Percentiles rank a stretch among this genome's conserved stretches.
Evolutionary conservation across 164 flowering plant genomes (phyloP).

Genomic region (Chloranthus sessilifolius): DNA sequence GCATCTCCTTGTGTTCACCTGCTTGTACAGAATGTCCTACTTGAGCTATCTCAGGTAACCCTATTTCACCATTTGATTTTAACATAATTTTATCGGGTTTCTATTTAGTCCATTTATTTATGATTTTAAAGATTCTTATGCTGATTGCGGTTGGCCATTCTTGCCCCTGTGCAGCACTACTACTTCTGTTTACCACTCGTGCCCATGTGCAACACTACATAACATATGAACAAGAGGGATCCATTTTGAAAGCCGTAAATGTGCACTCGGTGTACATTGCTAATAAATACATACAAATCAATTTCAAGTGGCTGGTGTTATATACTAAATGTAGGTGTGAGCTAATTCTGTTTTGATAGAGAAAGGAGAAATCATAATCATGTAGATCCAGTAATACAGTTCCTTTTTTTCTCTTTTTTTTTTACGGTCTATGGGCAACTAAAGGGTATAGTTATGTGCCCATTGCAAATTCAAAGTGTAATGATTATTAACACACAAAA

Average conservation of each 20-base stretch:
- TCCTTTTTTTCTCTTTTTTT: too few species aligned
- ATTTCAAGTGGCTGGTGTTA: too few species aligned
- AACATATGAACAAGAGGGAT: slow-evolving; percentile 12
- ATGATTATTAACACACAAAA: too few species aligned
- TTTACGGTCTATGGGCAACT: too few species aligned
- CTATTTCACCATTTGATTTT: background rate
- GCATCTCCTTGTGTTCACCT: slow-evolving; percentile 86
- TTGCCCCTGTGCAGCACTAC: background rate
- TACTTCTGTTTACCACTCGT: background rate
- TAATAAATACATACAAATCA: too few species aligned
- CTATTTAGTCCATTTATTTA: background rate
- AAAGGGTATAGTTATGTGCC: too few species aligned
- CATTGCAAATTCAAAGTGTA: too few species aligned
- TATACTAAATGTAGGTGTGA: too few species aligned
- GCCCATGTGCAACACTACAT: slow-evolving; percentile 9
- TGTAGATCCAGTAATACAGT: too few species aligned
- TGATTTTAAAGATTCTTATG: background rate
- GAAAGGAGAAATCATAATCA: too few species aligned
- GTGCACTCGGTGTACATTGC: too few species aligned
- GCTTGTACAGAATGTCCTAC: slow-evolving; percentile 92
- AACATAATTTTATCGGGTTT: background rate
- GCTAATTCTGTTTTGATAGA: too few species aligned
- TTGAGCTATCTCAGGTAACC: slow-evolving; percentile 75
- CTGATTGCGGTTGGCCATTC: background rate
- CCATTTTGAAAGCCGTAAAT: slow-evolving; percentile 23